Evolutionary conservation across 805 yeast genomes (phyloP).

Genomic region (Candida adriatica): DNA sequence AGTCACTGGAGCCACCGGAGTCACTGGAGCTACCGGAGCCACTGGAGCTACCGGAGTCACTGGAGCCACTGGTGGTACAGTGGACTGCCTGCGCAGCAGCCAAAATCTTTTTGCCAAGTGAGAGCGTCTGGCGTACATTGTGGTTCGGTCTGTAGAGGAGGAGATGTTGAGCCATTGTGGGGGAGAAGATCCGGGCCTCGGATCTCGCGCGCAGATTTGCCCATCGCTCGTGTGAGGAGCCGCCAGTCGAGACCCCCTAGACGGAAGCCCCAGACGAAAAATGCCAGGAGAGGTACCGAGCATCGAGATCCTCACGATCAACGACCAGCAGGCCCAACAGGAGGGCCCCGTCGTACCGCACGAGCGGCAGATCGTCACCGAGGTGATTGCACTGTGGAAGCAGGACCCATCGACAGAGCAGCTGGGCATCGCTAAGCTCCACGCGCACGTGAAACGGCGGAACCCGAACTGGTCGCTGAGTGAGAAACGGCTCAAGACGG

Average conservation of each 20-base stretch:
- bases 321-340: slow-evolving; percentile 16
- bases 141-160: too few species aligned
- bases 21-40: too few species aligned
- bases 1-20: too few species aligned
- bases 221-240: too few species aligned
- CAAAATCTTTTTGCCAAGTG: too few species aligned
- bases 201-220: too few species aligned
- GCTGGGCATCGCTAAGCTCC: slow-evolving; percentile 48
- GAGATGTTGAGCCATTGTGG: too few species aligned
- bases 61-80: not conserved
- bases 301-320: slow-evolving; percentile 25
- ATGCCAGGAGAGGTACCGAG: slow-evolving; percentile 14
- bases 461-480: slow-evolving; percentile 60
- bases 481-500: slow-evolving; percentile 46
- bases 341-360: slow-evolving; percentile 22
- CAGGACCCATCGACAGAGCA: slow-evolving; percentile 57
- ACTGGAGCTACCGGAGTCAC: too few species aligned
- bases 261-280: too few species aligned
- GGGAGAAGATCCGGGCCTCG: too few species aligned
- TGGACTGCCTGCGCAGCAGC: not conserved
- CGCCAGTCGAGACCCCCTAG: too few species aligned
- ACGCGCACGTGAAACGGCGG: slow-evolving; percentile 38
- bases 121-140: too few species aligned
- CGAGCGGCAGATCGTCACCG: slow-evolving; percentile 30
- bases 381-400: slow-evolving; percentile 61